Evolutionary conservation across 176 grass and related monocot genomes (phyloP).

Genomic region (Aegilops bicornis): DNA sequence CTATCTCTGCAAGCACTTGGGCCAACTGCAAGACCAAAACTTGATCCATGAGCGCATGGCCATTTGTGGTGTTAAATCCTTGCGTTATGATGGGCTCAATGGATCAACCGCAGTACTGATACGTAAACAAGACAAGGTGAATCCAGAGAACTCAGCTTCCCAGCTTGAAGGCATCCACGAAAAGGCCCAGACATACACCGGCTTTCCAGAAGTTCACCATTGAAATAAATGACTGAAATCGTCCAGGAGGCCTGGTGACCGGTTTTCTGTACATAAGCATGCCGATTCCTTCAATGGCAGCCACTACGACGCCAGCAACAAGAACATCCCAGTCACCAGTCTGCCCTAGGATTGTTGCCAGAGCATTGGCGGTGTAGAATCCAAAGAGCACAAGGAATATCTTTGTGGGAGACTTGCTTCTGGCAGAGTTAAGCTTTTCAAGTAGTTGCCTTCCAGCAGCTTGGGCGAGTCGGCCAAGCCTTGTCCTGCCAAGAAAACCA

Average conservation of each 20-base stretch:
- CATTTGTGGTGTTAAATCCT: not conserved
- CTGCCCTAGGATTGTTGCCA: slow-evolving; percentile 91
- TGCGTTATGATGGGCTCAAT: not conserved
- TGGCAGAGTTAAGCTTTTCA: slow-evolving; percentile 68
- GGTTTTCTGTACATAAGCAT: slow-evolving; percentile 94
- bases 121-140: not conserved
- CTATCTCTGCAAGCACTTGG: not conserved
- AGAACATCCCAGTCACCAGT: slow-evolving; percentile 99
- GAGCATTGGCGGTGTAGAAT: slow-evolving; percentile 93
- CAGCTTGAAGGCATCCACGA: slow-evolving; percentile 93
- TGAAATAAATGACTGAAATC: slow-evolving; percentile 55
- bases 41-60: not conserved
- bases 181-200: slow-evolving; percentile 84
- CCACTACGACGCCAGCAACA: slow-evolving; percentile 83
- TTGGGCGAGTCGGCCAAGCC: slow-evolving; percentile 68
- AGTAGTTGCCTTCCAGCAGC: slow-evolving; percentile 63
- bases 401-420: slow-evolving; percentile 74
- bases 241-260: slow-evolving; percentile 34
- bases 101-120: not conserved
- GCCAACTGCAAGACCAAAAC: not conserved
- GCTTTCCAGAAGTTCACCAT: slow-evolving; percentile 96
- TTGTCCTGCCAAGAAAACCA: slow-evolving; percentile 64
- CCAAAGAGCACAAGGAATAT: slow-evolving; percentile 91
- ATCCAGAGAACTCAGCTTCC: slow-evolving; percentile 52
- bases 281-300: slow-evolving; percentile 84